Base-by-base conservation (phyloP, 2,329 filamentous ascomycete genomes). In the Talaromyces sp. region DNA sequence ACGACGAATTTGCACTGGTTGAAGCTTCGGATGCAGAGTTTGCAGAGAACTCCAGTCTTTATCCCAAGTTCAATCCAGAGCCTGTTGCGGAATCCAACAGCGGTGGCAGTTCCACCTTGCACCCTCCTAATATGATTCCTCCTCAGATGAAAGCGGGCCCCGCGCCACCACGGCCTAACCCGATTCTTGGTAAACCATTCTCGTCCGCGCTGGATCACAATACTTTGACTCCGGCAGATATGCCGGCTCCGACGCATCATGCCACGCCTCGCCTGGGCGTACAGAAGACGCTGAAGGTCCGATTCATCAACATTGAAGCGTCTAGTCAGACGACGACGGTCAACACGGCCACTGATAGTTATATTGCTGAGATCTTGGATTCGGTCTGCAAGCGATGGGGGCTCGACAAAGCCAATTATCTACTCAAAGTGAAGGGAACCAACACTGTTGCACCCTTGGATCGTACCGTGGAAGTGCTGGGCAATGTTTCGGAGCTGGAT, bases 331-430 rank as follows among this genome's bases (percentile, higher is more conserved):
- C 78, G 24, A 81, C 81, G 59, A 81, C 80, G 2, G 74, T 86
- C 56, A 81, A 82, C 57, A 84, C 84, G 31, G 85, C 84, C 3
- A 85, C 84, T 1, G 86, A 88, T 66, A 87, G 84, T 52, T 88
- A 88, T 68, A 84, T 88, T 61, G 86, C 85, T n/a, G 86, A 88
- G 69, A 80, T 88, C 55, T 81, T 88, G 63, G 85, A 87, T 64
- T 80, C 81, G 46, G 82, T 85, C 1, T 88, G 86, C 72, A 83
- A 84, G 61, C 79, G 84, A 63, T 82, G 87, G 68, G 81, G 83
- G 3, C 75, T 88, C n/a, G 86, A 88, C 69, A 87, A 86, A 70
- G 85, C 81, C 1, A 80, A 86, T 21, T 86, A 85, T 66, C 77
- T 87, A 24, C 78, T 88, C 60, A 86, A 86, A 72, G 84, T 88